These are phyloP conservation scores for Nicotiana obtusifolia DNA, from an alignment of 257 asterid genomes.

Conservation along the genomic window DNA sequence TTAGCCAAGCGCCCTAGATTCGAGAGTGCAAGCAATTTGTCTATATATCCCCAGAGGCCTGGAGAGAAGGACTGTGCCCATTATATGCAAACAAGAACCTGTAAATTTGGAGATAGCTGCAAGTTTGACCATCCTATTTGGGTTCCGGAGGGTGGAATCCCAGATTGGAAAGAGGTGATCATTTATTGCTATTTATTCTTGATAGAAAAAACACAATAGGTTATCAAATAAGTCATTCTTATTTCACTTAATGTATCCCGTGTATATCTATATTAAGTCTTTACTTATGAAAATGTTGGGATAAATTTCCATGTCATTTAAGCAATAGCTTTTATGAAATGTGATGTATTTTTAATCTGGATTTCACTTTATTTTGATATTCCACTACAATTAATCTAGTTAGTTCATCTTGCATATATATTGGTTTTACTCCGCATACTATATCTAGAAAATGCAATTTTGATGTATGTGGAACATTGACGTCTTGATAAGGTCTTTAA, in stretches of 20 bases:
- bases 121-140: constrained; percentile 99
- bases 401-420: too few relatives aligned
- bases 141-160: constrained; percentile 99
- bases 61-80: constrained; percentile 99
- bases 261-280: background rate
- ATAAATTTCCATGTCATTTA: background rate
- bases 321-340: background rate
- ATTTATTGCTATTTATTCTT: constrained; percentile 34
- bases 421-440: background rate
- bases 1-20: constrained; percentile 94
- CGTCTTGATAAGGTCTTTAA: background rate
- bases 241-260: constrained; percentile 12
- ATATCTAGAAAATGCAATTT: background rate
- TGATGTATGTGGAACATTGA: background rate
- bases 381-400: background rate
- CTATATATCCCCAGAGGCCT: constrained; percentile 97
- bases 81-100: constrained; percentile 99
- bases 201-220: constrained; percentile 13
- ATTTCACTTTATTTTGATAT: too few relatives aligned
- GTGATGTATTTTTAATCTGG: background rate
- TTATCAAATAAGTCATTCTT: constrained; percentile 27
- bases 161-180: constrained; percentile 99
- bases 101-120: constrained; percentile 99
- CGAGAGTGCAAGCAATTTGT: constrained; percentile 88
- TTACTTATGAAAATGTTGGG: background rate